These are phyloP conservation scores for Ligustrum vulgare DNA, from an alignment of 257 asterid species.

Conservation along the genomic window DNA sequence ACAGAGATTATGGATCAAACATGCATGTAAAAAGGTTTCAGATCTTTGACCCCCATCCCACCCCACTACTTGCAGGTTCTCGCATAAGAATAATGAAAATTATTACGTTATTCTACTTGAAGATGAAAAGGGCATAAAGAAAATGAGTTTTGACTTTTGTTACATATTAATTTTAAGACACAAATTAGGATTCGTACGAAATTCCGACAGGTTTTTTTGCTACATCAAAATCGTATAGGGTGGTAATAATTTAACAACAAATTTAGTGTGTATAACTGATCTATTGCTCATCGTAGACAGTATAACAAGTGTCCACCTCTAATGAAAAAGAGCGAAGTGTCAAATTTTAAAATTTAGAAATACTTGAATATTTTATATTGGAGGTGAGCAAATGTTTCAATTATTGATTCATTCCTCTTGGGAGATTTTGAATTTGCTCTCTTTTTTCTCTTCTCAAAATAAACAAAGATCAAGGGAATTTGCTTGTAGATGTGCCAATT, in stretches of 20 bases:
- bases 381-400: neutral
- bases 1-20: too few species aligned
- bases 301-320: too few species aligned
- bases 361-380: too few species aligned
- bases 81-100: too few species aligned
- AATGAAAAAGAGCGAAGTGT: neutral
- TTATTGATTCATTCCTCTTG: neutral
- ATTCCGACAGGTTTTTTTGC: too few species aligned
- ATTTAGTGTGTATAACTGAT: neutral
- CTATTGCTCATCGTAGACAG: too few species aligned
- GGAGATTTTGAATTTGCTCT: neutral
- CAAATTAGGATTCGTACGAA: neutral
- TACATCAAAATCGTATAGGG: neutral
- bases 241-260: neutral
- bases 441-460: neutral
- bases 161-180: neutral
- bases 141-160: neutral
- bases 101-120: too few species aligned
- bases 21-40: too few species aligned
- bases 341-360: too few species aligned
- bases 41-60: too few species aligned
- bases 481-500: neutral
- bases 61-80: too few species aligned
- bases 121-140: neutral
- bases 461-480: too few species aligned